A percentile compares a stretch with the other conserved stretches of the same genome.
phyloP scores from a whole-genome alignment of 2,329 filamentous ascomycete species.

The Xylaria sp. region DNA sequence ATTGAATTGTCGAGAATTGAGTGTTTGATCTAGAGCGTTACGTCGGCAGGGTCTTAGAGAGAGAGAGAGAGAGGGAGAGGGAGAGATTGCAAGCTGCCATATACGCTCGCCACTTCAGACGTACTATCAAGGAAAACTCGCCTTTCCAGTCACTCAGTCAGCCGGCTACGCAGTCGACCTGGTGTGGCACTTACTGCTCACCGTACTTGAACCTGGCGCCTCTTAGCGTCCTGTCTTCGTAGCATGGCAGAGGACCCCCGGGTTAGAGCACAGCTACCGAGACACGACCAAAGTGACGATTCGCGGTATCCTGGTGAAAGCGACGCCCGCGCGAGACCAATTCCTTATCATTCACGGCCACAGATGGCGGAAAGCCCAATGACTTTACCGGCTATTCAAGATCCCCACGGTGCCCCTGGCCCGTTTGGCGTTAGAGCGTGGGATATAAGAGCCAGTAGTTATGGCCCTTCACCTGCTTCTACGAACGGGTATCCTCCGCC shows the following conservation, averaged over 20 bases:
- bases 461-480: constrained; percentile 46
- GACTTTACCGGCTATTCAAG: constrained; percentile 55
- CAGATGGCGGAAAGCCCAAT: constrained; percentile 48
- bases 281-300: constrained; percentile 42
- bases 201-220: constrained; percentile 34
- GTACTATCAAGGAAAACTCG: not conserved
- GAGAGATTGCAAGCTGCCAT: not conserved
- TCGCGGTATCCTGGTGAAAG: constrained; percentile 48
- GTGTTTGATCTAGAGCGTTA: constrained; percentile 6
- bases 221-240: constrained; percentile 33
- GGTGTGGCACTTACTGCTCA: constrained; percentile 28
- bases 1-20: constrained; percentile 7
- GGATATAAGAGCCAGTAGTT: constrained; percentile 42
- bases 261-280: constrained; percentile 38
- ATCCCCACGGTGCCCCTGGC: constrained; percentile 41
- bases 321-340: constrained; percentile 42
- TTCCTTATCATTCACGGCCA: constrained; percentile 35
- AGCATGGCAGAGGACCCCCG: constrained; percentile 45
- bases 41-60: constrained; percentile 8
- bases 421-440: constrained; percentile 29
- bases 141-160: not conserved
- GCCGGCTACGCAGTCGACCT: constrained; percentile 17
- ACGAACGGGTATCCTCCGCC: constrained; percentile 51
- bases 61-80: too few species aligned
- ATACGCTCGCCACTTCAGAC: constrained; percentile 17